These are phyloP conservation scores for Neopestalotiopsis clavispora DNA, from an alignment of 2,329 filamentous ascomycete genomes.

Conservation along the genomic window DNA sequence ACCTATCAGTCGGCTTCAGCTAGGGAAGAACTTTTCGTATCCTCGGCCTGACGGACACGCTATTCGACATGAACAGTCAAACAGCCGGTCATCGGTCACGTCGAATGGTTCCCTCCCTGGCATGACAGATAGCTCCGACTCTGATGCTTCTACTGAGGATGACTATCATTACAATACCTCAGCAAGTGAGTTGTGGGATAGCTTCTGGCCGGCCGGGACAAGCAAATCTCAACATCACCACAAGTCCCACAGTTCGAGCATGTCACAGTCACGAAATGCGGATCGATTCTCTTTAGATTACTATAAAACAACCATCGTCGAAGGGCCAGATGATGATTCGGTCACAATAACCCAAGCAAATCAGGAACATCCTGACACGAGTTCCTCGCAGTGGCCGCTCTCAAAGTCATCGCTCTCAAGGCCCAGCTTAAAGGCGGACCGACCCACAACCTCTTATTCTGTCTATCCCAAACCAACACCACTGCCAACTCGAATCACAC, in stretches of 20 bases:
- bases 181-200: slow-evolving; percentile 54
- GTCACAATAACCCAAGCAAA: slow-evolving; percentile 26
- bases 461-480: slow-evolving; percentile 45
- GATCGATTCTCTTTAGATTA: slow-evolving; percentile 27
- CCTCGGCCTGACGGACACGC: slow-evolving; percentile 31
- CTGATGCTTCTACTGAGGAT: slow-evolving; percentile 55
- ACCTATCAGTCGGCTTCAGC: slow-evolving; percentile 25
- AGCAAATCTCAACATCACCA: slow-evolving; percentile 14
- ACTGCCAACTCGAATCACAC: slow-evolving; percentile 21
- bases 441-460: slow-evolving; percentile 39
- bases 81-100: slow-evolving; percentile 47
- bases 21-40: slow-evolving; percentile 41
- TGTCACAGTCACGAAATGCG: background rate
- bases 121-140: slow-evolving; percentile 57
- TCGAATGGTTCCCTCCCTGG: slow-evolving; percentile 53
- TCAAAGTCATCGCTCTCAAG: slow-evolving; percentile 20
- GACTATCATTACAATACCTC: slow-evolving; percentile 54
- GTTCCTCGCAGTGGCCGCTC: slow-evolving; percentile 17
- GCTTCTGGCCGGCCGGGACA: slow-evolving; percentile 47
- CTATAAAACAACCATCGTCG: slow-evolving; percentile 16
- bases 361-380: slow-evolving; percentile 18
- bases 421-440: slow-evolving; percentile 20
- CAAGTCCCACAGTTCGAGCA: slow-evolving; percentile 8
- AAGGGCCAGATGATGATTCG: slow-evolving; percentile 29
- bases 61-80: slow-evolving; percentile 32